Evolutionary conservation across 805 yeast genomes (phyloP).

Genomic region (Maudiozyma pseudohumilis): DNA sequence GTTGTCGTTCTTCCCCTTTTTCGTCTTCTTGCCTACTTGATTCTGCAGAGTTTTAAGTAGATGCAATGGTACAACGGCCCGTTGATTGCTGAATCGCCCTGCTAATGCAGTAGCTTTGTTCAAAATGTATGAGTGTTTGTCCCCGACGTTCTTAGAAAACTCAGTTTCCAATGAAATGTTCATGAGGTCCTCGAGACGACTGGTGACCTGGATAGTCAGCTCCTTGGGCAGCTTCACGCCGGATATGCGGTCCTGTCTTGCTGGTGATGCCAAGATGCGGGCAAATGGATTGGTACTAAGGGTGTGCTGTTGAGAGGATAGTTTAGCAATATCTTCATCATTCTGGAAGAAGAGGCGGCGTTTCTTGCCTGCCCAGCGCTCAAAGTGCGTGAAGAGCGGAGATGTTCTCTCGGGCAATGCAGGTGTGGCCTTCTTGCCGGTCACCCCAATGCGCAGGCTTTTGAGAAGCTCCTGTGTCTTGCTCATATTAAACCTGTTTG

Average conservation of each 20-base stretch:
- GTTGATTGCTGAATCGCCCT: constrained; percentile 1
- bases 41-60: too few species aligned
- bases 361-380: constrained; percentile 29
- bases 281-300: constrained; percentile 33
- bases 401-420: constrained; percentile 3
- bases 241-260: constrained; percentile 32
- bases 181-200: constrained; percentile 7
- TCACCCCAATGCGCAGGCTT: not conserved
- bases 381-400: constrained; percentile 21
- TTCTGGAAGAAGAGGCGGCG: constrained; percentile 11
- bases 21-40: too few species aligned
- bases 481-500: too few species aligned
- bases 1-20: too few species aligned
- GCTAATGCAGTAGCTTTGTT: constrained; percentile 9
- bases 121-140: constrained; percentile 15
- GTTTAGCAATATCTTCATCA: not conserved
- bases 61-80: constrained; percentile 2
- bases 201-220: constrained; percentile 29
- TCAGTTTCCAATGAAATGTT: not conserved
- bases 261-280: constrained; percentile 33
- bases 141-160: not conserved
- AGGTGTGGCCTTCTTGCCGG: not conserved
- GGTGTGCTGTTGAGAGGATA: constrained; percentile 1
- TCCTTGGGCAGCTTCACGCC: constrained; percentile 33
- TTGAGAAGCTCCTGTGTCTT: not conserved